phyloP scores from a whole-genome alignment of 2,329 filamentous ascomycete species.

The Talaromyces piceae region DNA sequence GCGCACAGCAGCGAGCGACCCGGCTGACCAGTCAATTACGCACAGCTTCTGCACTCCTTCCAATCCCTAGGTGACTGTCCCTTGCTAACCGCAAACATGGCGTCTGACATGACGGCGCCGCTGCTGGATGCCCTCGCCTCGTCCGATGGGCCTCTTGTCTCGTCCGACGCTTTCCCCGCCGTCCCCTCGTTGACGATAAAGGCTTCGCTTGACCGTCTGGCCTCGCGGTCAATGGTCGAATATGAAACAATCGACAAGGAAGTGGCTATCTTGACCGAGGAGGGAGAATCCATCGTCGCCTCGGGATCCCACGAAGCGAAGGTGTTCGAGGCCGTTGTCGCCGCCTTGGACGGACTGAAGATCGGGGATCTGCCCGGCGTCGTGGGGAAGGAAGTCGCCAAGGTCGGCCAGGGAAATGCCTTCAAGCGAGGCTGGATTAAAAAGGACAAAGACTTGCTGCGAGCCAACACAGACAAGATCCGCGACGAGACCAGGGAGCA shows the following conservation, averaged over 20 bases:
- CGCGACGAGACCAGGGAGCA: slow-evolving; percentile 71
- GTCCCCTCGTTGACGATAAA: slow-evolving; percentile 65
- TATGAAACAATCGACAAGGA: slow-evolving; percentile 80
- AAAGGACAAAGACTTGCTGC: slow-evolving; percentile 52
- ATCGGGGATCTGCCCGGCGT: slow-evolving; percentile 59
- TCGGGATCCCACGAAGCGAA: slow-evolving; percentile 77
- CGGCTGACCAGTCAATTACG: neutral
- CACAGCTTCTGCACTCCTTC: neutral
- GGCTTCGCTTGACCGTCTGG: slow-evolving; percentile 77
- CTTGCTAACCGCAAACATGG: slow-evolving; percentile 21
- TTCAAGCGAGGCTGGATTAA: slow-evolving; percentile 70
- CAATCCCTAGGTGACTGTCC: neutral
- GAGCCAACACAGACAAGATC: slow-evolving; percentile 60
- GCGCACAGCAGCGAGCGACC: slow-evolving; percentile 6
- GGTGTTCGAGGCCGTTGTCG: slow-evolving; percentile 66
- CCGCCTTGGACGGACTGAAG: slow-evolving; percentile 70
- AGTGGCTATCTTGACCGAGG: slow-evolving; percentile 65
- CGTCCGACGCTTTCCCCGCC: slow-evolving; percentile 61
- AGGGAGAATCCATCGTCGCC: slow-evolving; percentile 63
- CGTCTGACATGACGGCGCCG: slow-evolving; percentile 53
- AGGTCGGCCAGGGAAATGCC: slow-evolving; percentile 85
- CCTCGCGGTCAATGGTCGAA: slow-evolving; percentile 74
- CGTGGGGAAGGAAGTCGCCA: slow-evolving; percentile 41
- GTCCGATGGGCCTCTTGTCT: slow-evolving; percentile 55
- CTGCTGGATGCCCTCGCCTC: slow-evolving; percentile 60